Conservation (phyloP, 257 asterid species). For the Solanum etuberosum region DNA sequence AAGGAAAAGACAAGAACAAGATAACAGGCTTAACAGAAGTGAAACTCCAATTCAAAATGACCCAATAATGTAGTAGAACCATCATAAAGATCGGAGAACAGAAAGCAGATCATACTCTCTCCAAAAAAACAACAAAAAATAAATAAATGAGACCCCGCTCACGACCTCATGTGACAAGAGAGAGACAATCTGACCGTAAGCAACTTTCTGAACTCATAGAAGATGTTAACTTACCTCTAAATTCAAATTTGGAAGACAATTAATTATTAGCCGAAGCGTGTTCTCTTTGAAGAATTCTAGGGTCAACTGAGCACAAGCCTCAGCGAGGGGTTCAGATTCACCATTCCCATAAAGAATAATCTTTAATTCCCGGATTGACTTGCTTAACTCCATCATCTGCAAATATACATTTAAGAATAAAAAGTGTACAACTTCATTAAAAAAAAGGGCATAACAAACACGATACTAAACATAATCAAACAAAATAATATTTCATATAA, state of each 20-base stretch:
- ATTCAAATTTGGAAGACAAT: constrained; percentile 66
- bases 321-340: constrained; percentile 81
- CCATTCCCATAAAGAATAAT: constrained; percentile 72
- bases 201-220: neutral
- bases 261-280: constrained; percentile 56
- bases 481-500: neutral
- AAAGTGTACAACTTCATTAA: neutral
- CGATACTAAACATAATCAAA: neutral
- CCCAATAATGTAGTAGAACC: neutral
- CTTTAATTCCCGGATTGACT: constrained; percentile 64
- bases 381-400: constrained; percentile 70
- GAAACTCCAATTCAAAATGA: neutral
- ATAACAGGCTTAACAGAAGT: neutral
- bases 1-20: neutral
- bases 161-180: neutral
- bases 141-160: neutral
- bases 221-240: constrained; percentile 46
- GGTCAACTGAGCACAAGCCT: constrained; percentile 78
- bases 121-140: neutral
- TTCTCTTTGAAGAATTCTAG: constrained; percentile 82
- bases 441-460: neutral
- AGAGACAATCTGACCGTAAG: neutral
- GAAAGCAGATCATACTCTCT: neutral
- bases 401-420: neutral
- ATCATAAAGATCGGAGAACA: neutral